Conservation (phyloP, 2,329 filamentous ascomycete species). For the Diaporthe sp. region DNA sequence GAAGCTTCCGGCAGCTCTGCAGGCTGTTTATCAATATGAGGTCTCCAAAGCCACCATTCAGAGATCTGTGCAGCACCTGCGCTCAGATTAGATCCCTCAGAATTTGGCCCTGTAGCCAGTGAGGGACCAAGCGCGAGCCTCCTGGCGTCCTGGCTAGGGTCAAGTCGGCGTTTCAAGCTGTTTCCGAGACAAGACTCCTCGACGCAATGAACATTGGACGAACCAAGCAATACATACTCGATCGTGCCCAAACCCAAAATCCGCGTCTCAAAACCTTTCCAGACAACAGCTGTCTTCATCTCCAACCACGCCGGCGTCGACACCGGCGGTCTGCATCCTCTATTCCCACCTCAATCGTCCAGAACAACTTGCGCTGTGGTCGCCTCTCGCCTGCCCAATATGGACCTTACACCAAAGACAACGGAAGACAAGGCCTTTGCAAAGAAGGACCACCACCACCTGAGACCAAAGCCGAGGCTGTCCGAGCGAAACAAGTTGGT, state of each 20-base stretch:
- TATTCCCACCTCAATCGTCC: background rate
- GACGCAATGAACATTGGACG: conserved; percentile 20
- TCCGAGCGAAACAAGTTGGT: background rate
- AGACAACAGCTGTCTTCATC: conserved; percentile 17
- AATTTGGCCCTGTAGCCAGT: background rate
- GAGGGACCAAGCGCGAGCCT: conserved; percentile 13
- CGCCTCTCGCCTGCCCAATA: background rate
- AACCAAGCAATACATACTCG: conserved; percentile 12
- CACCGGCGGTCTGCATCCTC: background rate
- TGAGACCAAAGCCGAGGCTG: conserved; percentile 7
- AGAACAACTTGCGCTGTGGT: background rate
- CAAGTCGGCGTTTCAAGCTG: conserved; percentile 18
- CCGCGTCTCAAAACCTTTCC: background rate
- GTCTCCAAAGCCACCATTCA: background rate
- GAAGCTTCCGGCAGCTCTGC: no score
- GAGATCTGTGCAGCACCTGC: background rate
- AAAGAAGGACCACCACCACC: conserved; percentile 14
- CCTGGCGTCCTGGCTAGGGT: conserved; percentile 9
- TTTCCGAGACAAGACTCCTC: conserved; percentile 24
- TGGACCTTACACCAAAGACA: conserved; percentile 17
- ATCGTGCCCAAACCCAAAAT: background rate
- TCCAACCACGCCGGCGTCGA: conserved; percentile 2
- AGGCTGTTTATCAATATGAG: background rate
- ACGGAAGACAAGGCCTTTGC: background rate
- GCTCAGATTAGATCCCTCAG: background rate